Percentiles rank a stretch among this genome's conserved stretches.
Evolutionary conservation across 2,329 filamentous ascomycete genomes (phyloP).

Genomic region (Monilinia laxa): DNA sequence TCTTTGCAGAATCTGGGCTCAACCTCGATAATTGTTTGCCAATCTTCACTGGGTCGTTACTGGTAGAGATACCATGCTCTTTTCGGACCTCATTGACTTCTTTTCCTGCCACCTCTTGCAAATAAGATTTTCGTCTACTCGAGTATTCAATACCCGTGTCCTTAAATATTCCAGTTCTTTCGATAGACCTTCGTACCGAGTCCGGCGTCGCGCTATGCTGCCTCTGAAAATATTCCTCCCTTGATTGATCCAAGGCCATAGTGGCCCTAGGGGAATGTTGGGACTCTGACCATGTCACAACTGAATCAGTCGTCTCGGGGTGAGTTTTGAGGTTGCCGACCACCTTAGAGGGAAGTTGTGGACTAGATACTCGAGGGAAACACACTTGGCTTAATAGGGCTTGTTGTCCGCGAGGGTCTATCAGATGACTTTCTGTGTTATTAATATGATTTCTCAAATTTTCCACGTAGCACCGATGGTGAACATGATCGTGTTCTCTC

Average conservation of each 20-base stretch:
- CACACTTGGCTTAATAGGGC: neutral
- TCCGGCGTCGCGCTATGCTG: constrained; percentile 32
- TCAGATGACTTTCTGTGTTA: neutral
- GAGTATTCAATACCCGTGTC: constrained; percentile 33
- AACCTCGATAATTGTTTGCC: neutral
- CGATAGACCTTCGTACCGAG: constrained; percentile 31
- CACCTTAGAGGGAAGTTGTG: neutral
- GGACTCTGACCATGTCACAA: constrained; percentile 37
- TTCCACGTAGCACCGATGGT: neutral
- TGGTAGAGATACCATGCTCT: neutral
- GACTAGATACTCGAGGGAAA: neutral
- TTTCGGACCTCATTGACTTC: neutral
- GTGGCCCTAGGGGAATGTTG: constrained; percentile 28
- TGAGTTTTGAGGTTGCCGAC: constrained; percentile 11
- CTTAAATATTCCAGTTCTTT: constrained; percentile 35
- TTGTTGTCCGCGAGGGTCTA: neutral
- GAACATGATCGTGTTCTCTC: neutral
- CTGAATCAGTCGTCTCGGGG: constrained; percentile 29
- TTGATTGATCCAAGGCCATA: neutral
- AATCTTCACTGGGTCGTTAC: neutral
- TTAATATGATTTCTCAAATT: neutral
- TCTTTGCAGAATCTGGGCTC: neutral
- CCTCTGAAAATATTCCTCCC: neutral
- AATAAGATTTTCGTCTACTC: neutral
- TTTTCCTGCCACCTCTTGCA: neutral